Evolutionary conservation across 495 filamentous ascomycete genomes (phyloP).

Genomic region (Niebla homalea): DNA sequence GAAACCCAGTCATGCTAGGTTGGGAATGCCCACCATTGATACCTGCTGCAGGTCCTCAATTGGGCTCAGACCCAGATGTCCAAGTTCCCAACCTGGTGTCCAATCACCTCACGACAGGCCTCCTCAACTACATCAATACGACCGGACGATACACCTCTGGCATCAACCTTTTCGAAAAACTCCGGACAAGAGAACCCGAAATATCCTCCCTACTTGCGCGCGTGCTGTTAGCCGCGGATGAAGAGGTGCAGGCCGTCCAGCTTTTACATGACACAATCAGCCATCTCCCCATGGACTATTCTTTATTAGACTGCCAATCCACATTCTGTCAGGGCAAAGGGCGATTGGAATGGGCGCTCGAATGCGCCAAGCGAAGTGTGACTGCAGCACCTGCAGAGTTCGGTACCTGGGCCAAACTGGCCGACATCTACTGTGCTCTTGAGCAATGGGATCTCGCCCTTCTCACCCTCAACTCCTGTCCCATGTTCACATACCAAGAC

Average conservation of each 20-base stretch:
- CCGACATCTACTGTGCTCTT: constrained; percentile 79
- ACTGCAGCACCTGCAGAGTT: constrained; percentile 94
- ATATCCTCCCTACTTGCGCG: constrained; percentile 84
- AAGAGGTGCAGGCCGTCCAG: constrained; percentile 87
- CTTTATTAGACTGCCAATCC: constrained; percentile 84
- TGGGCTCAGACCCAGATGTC: constrained; percentile 92
- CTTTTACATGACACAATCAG: constrained; percentile 78
- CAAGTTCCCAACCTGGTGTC: constrained; percentile 94
- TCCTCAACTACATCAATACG: constrained; percentile 93
- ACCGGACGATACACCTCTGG: constrained; percentile 91
- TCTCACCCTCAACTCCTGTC: constrained; percentile 94
- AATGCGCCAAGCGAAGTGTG: constrained; percentile 86
- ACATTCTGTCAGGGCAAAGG: constrained; percentile 86
- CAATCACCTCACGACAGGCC: constrained; percentile 85
- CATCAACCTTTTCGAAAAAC: constrained; percentile 95
- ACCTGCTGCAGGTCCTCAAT: constrained; percentile 58
- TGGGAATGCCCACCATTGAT: constrained; percentile 14
- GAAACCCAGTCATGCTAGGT: constrained; percentile 4
- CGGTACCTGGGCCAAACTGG: constrained; percentile 87
- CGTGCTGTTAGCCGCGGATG: constrained; percentile 83
- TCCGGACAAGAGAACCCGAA: constrained; percentile 79
- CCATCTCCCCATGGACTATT: constrained; percentile 89
- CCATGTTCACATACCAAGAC: constrained; percentile 99
- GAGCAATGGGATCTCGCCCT: constrained; percentile 92
- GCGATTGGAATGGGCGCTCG: constrained; percentile 69